Evolutionary conservation across 2,329 filamentous ascomycete species (phyloP).

Genomic region (Epichloe glyceriae): DNA sequence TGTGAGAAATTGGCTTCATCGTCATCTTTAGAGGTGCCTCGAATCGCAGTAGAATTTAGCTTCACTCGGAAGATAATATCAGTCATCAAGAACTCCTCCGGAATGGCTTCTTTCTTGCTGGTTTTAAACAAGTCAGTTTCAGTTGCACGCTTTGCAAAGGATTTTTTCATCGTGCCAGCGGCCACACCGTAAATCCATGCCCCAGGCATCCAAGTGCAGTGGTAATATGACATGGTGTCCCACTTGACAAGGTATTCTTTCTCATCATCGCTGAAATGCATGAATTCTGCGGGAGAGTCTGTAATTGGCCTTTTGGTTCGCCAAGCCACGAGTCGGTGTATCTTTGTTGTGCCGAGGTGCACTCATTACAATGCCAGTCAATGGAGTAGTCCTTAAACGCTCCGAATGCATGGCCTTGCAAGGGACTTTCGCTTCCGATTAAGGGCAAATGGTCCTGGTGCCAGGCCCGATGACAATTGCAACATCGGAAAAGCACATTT

Average conservation of each 20-base stretch:
- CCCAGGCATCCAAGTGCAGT: conserved; percentile 77
- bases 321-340: conserved; percentile 79
- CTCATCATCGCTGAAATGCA: conserved; percentile 47
- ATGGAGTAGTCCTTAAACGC: conserved; percentile 60
- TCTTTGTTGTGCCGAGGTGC: conserved; percentile 47
- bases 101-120: conserved; percentile 65
- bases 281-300: conserved; percentile 10
- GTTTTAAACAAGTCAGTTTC: conserved; percentile 48
- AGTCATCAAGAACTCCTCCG: conserved; percentile 70
- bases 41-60: conserved; percentile 33
- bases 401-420: conserved; percentile 25
- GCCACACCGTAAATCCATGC: conserved; percentile 74
- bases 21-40: conserved; percentile 47
- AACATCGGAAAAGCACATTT: conserved; percentile 75
- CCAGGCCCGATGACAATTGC: conserved; percentile 61
- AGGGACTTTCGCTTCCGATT: conserved; percentile 18
- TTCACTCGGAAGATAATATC: conserved; percentile 83
- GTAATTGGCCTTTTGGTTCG: conserved; percentile 41
- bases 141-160: conserved; percentile 61
- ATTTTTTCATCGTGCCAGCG: conserved; percentile 48
- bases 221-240: conserved; percentile 66
- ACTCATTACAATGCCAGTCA: conserved; percentile 73
- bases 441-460: conserved; percentile 73
- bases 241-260: conserved; percentile 92
- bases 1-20: conserved; percentile 60